Percentiles rank a stretch among this genome's conserved stretches.
phyloP scores from a whole-genome alignment of 306 rosid species.

The Trifolium subterraneum region DNA sequence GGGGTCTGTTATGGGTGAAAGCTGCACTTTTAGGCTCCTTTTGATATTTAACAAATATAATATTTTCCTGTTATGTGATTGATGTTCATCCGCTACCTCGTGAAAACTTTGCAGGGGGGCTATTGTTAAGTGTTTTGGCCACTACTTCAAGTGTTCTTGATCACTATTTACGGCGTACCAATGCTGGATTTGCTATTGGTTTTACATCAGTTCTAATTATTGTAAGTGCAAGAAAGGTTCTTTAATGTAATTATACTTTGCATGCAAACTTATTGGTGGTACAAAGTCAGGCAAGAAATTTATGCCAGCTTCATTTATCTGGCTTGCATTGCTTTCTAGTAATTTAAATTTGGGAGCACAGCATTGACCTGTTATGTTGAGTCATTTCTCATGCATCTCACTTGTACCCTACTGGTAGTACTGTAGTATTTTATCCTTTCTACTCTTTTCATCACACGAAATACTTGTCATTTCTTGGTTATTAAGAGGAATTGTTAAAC shows the following conservation, averaged over 20 bases:
- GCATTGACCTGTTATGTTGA: conserved; percentile 18
- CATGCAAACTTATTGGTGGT: conserved; percentile 23
- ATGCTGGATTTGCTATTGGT: conserved; percentile 95
- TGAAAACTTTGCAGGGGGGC: conserved; percentile 72
- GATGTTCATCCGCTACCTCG: conserved; percentile 32
- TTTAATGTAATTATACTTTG: conserved; percentile 27
- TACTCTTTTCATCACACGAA: background rate
- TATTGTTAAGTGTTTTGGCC: conserved; percentile 84
- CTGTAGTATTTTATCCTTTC: conserved; percentile 5
- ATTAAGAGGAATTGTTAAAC: conserved; percentile 7
- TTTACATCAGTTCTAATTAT: conserved; percentile 92
- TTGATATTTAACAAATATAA: conserved; percentile 21
- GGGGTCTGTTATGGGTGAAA: conserved; percentile 68
- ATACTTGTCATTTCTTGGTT: conserved; percentile 13
- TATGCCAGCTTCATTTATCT: conserved; percentile 14
- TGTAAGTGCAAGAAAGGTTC: conserved; percentile 60
- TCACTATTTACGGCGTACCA: conserved; percentile 80
- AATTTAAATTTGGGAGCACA: conserved; percentile 26
- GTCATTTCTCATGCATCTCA: conserved; percentile 22
- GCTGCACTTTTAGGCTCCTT: conserved; percentile 34
- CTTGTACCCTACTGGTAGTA: background rate
- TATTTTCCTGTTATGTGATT: conserved; percentile 30
- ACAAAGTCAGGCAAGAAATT: conserved; percentile 20
- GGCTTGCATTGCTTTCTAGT: conserved; percentile 21
- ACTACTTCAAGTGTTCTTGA: conserved; percentile 89